phyloP scores from a whole-genome alignment of 2,329 filamentous ascomycete species.

The Gnomoniopsis sp. region DNA sequence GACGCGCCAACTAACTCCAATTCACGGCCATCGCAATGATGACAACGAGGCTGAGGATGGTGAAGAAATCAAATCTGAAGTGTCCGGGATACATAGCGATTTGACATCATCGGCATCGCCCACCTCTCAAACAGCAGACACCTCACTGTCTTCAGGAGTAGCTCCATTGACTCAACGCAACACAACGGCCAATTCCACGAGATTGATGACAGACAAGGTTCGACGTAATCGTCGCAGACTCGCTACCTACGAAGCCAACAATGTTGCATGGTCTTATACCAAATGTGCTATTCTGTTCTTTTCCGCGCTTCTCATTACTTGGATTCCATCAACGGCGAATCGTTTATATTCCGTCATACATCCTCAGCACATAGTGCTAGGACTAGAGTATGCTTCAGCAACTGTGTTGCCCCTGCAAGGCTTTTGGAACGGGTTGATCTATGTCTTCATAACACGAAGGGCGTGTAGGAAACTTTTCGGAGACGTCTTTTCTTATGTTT shows the following conservation, averaged over 20 bases:
- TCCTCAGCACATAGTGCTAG: conserved; percentile 46
- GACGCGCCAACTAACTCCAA: neutral
- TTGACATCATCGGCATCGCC: conserved; percentile 8
- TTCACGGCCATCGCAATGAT: neutral
- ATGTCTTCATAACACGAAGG: conserved; percentile 64
- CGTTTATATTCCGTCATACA: conserved; percentile 68
- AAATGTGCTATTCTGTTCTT: conserved; percentile 72
- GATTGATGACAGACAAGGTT: neutral
- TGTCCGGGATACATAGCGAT: conserved; percentile 18
- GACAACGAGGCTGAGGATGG: conserved; percentile 1
- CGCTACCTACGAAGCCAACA: conserved; percentile 51
- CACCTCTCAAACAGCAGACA: neutral
- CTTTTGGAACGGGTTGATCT: conserved; percentile 81
- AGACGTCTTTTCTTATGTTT: conserved; percentile 25
- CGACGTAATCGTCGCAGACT: conserved; percentile 28
- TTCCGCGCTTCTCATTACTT: conserved; percentile 66
- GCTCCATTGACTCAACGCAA: neutral
- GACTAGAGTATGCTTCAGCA: conserved; percentile 66
- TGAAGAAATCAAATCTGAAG: neutral
- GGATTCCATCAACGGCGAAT: conserved; percentile 76
- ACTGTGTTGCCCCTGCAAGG: conserved; percentile 78
- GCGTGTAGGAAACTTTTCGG: conserved; percentile 51
- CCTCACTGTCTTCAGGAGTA: neutral
- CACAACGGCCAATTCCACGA: neutral
- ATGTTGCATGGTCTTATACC: conserved; percentile 65